Evolutionary conservation across 2,329 filamentous ascomycete genomes (phyloP), one percentile per base, ranked within the genome.

Genomic region (Sphaerostilbella broomeana): DNA sequence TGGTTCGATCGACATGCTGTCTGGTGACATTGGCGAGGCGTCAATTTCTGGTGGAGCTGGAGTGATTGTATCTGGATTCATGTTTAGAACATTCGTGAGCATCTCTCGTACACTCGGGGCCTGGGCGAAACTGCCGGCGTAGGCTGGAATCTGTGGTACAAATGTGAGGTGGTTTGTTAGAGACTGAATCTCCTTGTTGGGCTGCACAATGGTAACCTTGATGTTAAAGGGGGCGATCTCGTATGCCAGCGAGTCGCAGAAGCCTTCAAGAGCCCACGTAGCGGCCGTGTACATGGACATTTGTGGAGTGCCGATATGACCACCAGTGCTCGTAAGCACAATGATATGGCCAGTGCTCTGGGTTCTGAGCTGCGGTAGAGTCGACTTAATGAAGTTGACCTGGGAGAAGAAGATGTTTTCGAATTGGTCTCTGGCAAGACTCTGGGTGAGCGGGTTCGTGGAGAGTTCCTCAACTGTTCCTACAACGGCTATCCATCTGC

Each of bases 151-250:
- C 24, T 81, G 80, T 5, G 90, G 89, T 3, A 86, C 84, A 50
- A 90, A 86, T 34, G 81, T 84, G 52, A 97, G 84, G 40, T 83
- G 81, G 63, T 94, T 94, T 19, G 86, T 92, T 42, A 97, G 72
- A 21, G 87, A 80, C 48, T 84, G 80, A 46, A 95, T 86, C 66
- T 97, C 90, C 65, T 95, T 87, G 62, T 88, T 94, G 18, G 89
- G 88, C 68, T 98, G 90, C 30, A 98, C 83, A 50, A 97, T 89
- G 27, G 88, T 95, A 61, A 97, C 78, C 62, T 90, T 94, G 66
- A 97, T 80, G 64, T 95, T 95, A 69, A 97, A 97, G 0, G 92
- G 92, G 1, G 90, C 85, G 47, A 98, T 84, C 63, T 98, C 92
- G 63, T 95, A 98, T 2, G 90, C 89, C 17, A 98, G 73, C 44